Percentiles rank a stretch among this genome's conserved stretches.
phyloP scores from a whole-genome alignment of 805 yeast species.

The Metschnikowia koreensis region DNA sequence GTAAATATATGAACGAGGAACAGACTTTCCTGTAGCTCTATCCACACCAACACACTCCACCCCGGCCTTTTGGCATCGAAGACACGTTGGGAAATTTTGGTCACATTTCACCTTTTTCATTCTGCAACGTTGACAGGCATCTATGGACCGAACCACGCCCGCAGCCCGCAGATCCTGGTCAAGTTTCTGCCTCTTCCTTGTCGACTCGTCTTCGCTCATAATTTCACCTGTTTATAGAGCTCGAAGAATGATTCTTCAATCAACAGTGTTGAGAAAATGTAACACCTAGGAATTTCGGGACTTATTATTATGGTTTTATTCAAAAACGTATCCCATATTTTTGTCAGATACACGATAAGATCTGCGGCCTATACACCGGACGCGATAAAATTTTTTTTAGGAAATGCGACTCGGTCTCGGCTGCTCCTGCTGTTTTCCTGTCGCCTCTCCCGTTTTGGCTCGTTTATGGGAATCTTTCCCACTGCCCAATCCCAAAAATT shows the following conservation, averaged over 20 bases:
- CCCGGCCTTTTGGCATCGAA: constrained; percentile 60
- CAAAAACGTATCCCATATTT: background rate
- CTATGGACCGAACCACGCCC: constrained; percentile 57
- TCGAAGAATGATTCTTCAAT: background rate
- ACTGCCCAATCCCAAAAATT: no score
- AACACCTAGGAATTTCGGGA: background rate
- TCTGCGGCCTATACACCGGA: constrained; percentile 6
- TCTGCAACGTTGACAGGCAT: constrained; percentile 85
- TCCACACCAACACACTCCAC: constrained; percentile 81
- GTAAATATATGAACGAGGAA: constrained; percentile 75
- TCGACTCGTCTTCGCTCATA: background rate
- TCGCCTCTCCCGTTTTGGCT: no score
- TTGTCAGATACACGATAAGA: constrained; percentile 6
- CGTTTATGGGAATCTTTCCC: no score
- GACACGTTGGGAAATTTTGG: constrained; percentile 64
- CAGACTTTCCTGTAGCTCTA: constrained; percentile 83
- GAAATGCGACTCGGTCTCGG: background rate
- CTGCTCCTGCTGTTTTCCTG: background rate
- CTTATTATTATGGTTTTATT: background rate
- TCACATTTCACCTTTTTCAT: constrained; percentile 65
- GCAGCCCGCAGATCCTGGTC: background rate
- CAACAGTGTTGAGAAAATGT: background rate
- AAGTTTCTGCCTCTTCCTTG: background rate
- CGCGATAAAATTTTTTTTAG: background rate
- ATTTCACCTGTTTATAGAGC: background rate